phyloP scores from a whole-genome alignment of 768 basidiomycete species.

The Terana coerulea region DNA sequence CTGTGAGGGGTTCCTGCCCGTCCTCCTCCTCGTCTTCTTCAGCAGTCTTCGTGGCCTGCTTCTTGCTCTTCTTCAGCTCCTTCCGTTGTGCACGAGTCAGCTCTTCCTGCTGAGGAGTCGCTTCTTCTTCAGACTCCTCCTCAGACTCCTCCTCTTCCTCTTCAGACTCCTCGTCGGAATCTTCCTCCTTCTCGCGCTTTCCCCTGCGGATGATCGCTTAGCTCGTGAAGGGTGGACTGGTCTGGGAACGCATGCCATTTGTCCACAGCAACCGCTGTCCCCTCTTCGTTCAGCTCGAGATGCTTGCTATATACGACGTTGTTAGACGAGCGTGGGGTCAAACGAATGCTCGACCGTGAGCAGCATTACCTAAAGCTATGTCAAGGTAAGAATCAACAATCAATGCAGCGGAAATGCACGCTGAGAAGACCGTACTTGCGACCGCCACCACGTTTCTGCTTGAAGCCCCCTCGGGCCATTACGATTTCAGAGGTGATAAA shows the following conservation, averaged over 20 bases:
- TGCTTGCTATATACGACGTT: constrained; percentile 42
- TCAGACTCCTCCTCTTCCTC: constrained; percentile 41
- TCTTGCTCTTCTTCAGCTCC: constrained; percentile 81
- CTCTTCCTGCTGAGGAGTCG: constrained; percentile 42
- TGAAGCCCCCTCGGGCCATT: constrained; percentile 65
- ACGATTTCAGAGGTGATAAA: background rate
- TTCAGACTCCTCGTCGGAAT: constrained; percentile 34
- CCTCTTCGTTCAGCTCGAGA: constrained; percentile 54
- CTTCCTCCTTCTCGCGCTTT: constrained; percentile 21
- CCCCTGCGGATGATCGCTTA: constrained; percentile 7
- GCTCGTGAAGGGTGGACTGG: constrained; percentile 1
- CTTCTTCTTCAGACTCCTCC: constrained; percentile 39
- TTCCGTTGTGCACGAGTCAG: constrained; percentile 68
- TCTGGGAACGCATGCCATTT: constrained; percentile 37
- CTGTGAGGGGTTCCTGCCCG: constrained; percentile 64
- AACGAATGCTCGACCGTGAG: constrained; percentile 15
- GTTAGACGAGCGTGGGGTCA: constrained; percentile 3
- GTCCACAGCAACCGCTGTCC: constrained; percentile 47
- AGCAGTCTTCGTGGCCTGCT: constrained; percentile 39
- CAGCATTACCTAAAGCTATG: constrained; percentile 59
- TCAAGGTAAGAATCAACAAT: background rate
- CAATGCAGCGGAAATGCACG: background rate
- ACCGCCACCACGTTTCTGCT: constrained; percentile 85
- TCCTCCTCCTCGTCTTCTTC: constrained; percentile 43
- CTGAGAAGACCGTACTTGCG: constrained; percentile 37